phyloP scores from a whole-genome alignment of 345 rosid species.

The Chamaenerion angustifolium region DNA sequence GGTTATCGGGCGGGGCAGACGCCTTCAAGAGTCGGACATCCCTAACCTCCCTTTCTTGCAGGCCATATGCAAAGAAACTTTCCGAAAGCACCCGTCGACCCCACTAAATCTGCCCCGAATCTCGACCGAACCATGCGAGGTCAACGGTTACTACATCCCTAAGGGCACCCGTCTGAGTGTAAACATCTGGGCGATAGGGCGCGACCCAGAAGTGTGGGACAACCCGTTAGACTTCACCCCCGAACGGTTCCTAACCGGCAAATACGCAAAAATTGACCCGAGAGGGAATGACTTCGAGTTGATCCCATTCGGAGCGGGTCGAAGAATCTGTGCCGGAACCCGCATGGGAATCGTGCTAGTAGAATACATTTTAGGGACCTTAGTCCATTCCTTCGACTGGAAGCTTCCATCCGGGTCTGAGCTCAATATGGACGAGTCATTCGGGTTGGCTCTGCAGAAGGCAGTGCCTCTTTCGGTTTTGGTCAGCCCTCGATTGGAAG shows the following conservation, averaged over 20 bases:
- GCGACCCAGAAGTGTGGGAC: background rate
- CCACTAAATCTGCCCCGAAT: slow-evolving; percentile 31
- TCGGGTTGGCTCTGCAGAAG: background rate
- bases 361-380: background rate
- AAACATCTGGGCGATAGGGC: slow-evolving; percentile 6
- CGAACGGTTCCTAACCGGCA: background rate
- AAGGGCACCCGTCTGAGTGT: slow-evolving; percentile 1
- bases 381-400: slow-evolving; percentile 1
- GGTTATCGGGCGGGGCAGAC: slow-evolving; percentile 32
- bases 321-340: background rate
- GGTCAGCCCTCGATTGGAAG: background rate
- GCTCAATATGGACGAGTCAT: background rate
- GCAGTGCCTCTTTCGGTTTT: background rate
- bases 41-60: slow-evolving; percentile 24
- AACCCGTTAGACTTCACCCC: background rate
- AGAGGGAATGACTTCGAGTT: slow-evolving; percentile 1
- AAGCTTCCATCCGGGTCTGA: background rate
- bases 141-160: slow-evolving; percentile 1
- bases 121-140: slow-evolving; percentile 12
- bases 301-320: background rate
- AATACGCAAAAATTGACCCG: background rate
- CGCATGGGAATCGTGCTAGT: background rate
- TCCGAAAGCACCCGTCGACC: slow-evolving; percentile 39
- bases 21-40: slow-evolving; percentile 34
- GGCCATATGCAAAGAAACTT: slow-evolving; percentile 42